Conservation (phyloP, 2,329 filamentous ascomycete species). For the Periconia sp. region DNA sequence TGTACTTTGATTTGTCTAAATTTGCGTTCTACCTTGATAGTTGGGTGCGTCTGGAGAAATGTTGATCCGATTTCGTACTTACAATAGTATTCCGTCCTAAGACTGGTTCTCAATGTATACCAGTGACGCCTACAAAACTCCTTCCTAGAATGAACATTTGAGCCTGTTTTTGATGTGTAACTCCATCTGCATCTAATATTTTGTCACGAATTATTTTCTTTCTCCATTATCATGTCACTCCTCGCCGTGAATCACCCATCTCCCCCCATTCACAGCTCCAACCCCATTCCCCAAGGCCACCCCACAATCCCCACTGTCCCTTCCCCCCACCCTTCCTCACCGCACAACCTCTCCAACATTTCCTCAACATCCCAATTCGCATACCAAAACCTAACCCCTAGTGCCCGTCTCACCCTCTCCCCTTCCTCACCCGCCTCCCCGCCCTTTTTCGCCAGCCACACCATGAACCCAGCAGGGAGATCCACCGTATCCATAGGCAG, state of each 20-base stretch:
- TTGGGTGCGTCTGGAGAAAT: too few relatives aligned
- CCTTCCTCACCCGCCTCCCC: not conserved
- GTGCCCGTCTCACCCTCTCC: not conserved
- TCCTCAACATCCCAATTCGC: constrained; percentile 26
- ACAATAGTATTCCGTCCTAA: too few relatives aligned
- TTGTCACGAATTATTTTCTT: too few relatives aligned
- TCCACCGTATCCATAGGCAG: constrained; percentile 19
- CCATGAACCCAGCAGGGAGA: constrained; percentile 10
- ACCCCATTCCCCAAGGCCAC: not conserved
- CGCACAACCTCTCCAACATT: not conserved
- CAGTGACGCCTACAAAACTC: too few relatives aligned
- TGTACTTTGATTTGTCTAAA: too few relatives aligned
- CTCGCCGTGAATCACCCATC: not conserved
- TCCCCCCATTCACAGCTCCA: not conserved
- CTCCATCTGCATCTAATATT: too few relatives aligned
- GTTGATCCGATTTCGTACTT: too few relatives aligned
- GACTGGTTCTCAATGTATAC: too few relatives aligned
- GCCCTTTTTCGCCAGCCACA: constrained; percentile 6
- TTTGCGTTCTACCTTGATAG: too few relatives aligned
- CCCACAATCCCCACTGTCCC: not conserved
- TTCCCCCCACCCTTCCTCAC: not conserved
- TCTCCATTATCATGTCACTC: too few relatives aligned
- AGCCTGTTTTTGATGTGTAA: too few relatives aligned
- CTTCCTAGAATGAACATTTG: too few relatives aligned
- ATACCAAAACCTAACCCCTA: constrained; percentile 3